These are phyloP conservation scores for Chytriomyces confervae DNA, from an alignment of 192 early-diverging fungal species.

Conservation along the genomic window DNA sequence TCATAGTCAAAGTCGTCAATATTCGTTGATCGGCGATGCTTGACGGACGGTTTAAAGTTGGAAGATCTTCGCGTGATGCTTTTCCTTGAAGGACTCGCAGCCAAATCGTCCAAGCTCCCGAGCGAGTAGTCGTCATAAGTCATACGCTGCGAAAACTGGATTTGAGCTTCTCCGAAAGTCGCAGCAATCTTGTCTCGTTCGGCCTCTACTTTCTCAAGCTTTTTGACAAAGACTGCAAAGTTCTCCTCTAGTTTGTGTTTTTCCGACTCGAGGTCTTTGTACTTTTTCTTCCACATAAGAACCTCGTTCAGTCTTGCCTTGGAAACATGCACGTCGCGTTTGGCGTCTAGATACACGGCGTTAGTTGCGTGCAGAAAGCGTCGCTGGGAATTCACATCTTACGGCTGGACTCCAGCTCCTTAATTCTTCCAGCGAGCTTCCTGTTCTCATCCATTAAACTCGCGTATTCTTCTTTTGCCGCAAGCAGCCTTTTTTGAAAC, in stretches of 20 bases:
- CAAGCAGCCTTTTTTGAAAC: conserved; percentile 31
- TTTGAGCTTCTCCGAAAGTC: conserved; percentile 26
- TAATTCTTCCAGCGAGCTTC: conserved; percentile 26
- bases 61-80: conserved; percentile 9
- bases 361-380: not conserved
- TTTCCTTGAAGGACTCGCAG: not conserved
- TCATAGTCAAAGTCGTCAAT: conserved; percentile 28
- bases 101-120: conserved; percentile 14
- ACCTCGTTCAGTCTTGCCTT: conserved; percentile 37
- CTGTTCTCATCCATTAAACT: conserved; percentile 37
- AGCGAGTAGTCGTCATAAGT: conserved; percentile 24
- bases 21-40: not conserved
- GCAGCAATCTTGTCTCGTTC: conserved; percentile 28
- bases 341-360: conserved; percentile 2
- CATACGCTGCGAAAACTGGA: conserved; percentile 31
- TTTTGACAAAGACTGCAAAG: conserved; percentile 24
- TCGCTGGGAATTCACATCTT: not conserved
- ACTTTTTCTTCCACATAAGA: conserved; percentile 39
- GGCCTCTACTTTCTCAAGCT: conserved; percentile 36
- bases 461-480: conserved; percentile 37
- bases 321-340: conserved; percentile 31
- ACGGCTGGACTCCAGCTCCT: conserved; percentile 30
- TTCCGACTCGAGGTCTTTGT: conserved; percentile 35
- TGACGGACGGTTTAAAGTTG: not conserved
- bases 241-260: conserved; percentile 40